A percentile compares a stretch with the other conserved stretches of the same genome.
Evolutionary conservation across 768 basidiomycete species (phyloP).

Genomic region (Cubamyces sp.): DNA sequence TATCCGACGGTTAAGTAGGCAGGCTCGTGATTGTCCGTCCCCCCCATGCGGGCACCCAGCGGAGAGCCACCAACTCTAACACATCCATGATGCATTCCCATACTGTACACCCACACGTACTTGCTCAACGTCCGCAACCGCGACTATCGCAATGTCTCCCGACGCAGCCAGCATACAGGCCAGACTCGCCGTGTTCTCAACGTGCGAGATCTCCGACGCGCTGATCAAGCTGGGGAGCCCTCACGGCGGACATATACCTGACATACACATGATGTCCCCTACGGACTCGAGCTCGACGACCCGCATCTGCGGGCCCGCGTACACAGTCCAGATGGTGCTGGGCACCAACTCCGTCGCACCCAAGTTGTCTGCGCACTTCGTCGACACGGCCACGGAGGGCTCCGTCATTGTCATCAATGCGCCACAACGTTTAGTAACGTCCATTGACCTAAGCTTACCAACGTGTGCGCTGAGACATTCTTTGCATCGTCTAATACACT

Average conservation of each 20-base stretch:
- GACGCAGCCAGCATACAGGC: conserved; percentile 13
- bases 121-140: neutral
- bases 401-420: conserved; percentile 76
- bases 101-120: neutral
- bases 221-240: conserved; percentile 75
- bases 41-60: neutral
- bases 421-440: conserved; percentile 60
- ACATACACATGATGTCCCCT: conserved; percentile 64
- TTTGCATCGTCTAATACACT: neutral
- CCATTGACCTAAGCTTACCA: neutral
- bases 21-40: conserved; percentile 10
- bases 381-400: conserved; percentile 71
- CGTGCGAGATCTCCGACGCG: conserved; percentile 89
- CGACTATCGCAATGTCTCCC: conserved; percentile 29
- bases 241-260: conserved; percentile 82
- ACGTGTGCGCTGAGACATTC: neutral
- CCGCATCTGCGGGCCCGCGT: conserved; percentile 75
- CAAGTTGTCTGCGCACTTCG: conserved; percentile 72
- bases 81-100: neutral
- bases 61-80: neutral
- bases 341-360: conserved; percentile 62
- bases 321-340: conserved; percentile 84
- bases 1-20: neutral
- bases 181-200: conserved; percentile 50
- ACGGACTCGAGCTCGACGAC: conserved; percentile 37